These are phyloP conservation scores for Ilex asprella DNA, from an alignment of 257 asterid genomes.

Conservation along the genomic window DNA sequence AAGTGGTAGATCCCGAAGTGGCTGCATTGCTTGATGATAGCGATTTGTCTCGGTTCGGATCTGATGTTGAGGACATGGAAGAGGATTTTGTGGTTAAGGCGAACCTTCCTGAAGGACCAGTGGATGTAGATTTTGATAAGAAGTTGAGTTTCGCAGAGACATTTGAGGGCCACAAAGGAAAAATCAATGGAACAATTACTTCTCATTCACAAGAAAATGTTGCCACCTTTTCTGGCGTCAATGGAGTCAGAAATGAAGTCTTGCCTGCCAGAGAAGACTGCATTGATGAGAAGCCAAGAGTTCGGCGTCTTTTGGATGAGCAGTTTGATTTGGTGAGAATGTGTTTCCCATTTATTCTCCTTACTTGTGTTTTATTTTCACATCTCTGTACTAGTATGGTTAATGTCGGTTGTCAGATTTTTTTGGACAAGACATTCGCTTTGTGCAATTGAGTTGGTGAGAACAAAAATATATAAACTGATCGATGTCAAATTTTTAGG, in stretches of 20 bases:
- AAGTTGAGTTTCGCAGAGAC: constrained; percentile 19
- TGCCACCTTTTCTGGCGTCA: constrained; percentile 5
- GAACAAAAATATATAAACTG: no score
- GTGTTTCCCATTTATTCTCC: constrained; percentile 1
- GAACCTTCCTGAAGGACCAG: constrained; percentile 44
- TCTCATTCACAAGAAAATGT: constrained; percentile 13
- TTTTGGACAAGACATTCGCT: no score
- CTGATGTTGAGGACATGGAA: constrained; percentile 83
- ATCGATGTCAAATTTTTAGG: no score
- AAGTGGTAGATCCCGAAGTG: constrained; percentile 73
- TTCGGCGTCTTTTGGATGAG: constrained; percentile 71
- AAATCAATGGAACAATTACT: constrained; percentile 12
- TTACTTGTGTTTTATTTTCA: background rate
- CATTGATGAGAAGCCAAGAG: constrained; percentile 37
- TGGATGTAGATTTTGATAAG: constrained; percentile 28
- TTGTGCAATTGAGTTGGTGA: no score
- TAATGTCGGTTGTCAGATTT: no score
- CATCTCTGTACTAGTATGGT: background rate
- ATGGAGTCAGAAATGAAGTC: background rate
- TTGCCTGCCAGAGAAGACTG: background rate
- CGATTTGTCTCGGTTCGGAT: constrained; percentile 46
- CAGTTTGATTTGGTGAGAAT: constrained; percentile 77
- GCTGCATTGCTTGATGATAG: constrained; percentile 71
- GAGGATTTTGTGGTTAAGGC: constrained; percentile 84
- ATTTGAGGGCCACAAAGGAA: constrained; percentile 13